Percentiles rank a stretch among this genome's conserved stretches.
These are phyloP conservation scores for Polychaeton citri DNA, from an alignment of 2,329 filamentous ascomycete genomes.

Conservation along the genomic window DNA sequence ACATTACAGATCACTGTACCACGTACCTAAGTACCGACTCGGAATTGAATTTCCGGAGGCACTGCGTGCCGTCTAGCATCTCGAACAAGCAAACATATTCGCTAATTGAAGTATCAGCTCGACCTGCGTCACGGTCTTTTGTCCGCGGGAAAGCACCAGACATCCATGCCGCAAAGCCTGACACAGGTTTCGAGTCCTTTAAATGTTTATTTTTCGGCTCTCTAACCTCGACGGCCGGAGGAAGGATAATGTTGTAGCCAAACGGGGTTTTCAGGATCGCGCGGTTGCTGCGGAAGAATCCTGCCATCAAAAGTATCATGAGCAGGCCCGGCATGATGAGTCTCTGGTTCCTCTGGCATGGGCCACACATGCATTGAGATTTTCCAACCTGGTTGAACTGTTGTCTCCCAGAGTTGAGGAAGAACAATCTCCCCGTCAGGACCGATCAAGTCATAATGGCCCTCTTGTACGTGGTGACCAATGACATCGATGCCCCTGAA, in stretches of 20 bases:
- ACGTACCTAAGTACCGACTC: too few relatives aligned
- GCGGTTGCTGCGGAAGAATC: neutral
- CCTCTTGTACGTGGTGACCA: constrained; percentile 31
- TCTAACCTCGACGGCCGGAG: constrained; percentile 4
- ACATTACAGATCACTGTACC: too few relatives aligned
- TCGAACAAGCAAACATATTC: too few relatives aligned
- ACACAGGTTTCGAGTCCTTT: neutral
- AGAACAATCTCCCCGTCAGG: constrained; percentile 37
- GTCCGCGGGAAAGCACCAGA: constrained; percentile 7
- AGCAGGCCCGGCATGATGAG: neutral
- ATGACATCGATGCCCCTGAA: constrained; percentile 35
- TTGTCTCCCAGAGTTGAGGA: constrained; percentile 35
- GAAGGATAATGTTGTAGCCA: constrained; percentile 5
- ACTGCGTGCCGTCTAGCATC: too few relatives aligned
- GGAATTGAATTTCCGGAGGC: too few relatives aligned
- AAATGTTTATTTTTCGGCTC: neutral
- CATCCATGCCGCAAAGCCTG: constrained; percentile 15
- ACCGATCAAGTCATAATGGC: constrained; percentile 35
- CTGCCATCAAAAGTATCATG: neutral
- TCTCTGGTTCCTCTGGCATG: constrained; percentile 21
- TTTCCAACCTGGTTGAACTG: constrained; percentile 34
- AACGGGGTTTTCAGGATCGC: constrained; percentile 3
- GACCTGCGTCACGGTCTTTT: constrained; percentile 12
- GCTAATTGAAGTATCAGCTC: too few relatives aligned
- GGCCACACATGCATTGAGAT: constrained; percentile 39